Base-by-base conservation (phyloP, 345 rosid species). In the Tarenaya hassleriana region DNA sequence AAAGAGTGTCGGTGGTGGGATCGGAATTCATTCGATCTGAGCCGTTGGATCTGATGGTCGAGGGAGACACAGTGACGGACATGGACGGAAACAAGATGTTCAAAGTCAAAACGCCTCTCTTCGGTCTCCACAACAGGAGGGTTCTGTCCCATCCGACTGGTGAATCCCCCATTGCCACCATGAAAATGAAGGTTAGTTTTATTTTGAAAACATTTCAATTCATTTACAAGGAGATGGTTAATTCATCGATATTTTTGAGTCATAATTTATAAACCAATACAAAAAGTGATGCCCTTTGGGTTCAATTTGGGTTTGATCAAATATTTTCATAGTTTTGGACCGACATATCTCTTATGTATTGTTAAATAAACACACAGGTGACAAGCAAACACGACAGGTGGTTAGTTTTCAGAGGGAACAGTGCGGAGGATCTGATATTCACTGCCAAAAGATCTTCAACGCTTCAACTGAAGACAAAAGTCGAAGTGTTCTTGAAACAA, bases 181-280 rank as follows among this genome's bases (percentile, higher is more conserved):
- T 74, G 40, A 57, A 63, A 60, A 53, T 58, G 56, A 74, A 70
- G 79, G 70, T 70, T n/a, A n/a, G n/a, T n/a, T n/a, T n/a, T n/a
- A n/a, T n/a, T n/a, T n/a, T n/a, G n/a, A n/a, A n/a, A n/a, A n/a
- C n/a, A n/a, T n/a, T n/a, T n/a, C n/a, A n/a, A n/a, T n/a, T n/a
- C n/a, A n/a, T n/a, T n/a, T n/a, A n/a, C n/a, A n/a, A n/a, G n/a
- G n/a, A n/a, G n/a, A 33, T 60, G 34, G 64, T 21, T 32, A 0
- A 8, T 10, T 27, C 14, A 27, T 57, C 12, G 16, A 11, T 8
- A 16, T 58, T 53, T 32, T 2, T 40, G 11, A n/a, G n/a, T n/a
- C n/a, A n/a, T n/a, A n/a, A n/a, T n/a, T n/a, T n/a, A n/a, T n/a
- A n/a, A n/a, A n/a, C n/a, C n/a, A n/a, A n/a, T n/a, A n/a, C n/a